phyloP scores from a whole-genome alignment of 225 moss, liverwort and hornwort genomes.

The Pseudoscleropodium purum region DNA sequence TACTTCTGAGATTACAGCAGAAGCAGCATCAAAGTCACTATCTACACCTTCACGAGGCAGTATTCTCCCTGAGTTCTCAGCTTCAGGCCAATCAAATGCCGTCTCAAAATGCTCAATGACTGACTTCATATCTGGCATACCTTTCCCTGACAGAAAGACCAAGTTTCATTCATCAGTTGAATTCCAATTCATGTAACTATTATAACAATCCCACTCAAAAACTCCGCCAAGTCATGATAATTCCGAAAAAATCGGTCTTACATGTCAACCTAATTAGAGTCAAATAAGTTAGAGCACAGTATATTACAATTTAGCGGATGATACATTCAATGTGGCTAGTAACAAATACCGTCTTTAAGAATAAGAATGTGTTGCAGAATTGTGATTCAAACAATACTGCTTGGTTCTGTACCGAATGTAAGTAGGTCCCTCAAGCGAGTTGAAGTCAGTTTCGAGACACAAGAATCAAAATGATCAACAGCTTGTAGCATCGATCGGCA shows the following conservation, averaged over 20 bases:
- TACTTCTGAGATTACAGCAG: constrained; percentile 41
- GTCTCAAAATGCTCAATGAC: constrained; percentile 66
- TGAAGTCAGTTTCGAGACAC: constrained; percentile 42
- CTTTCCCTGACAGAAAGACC: constrained; percentile 43
- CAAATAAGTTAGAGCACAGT: background rate
- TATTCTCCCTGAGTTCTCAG: constrained; percentile 83
- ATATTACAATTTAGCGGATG: background rate
- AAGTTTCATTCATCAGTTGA: background rate
- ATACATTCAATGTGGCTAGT: background rate
- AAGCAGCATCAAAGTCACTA: constrained; percentile 69
- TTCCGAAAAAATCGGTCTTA: background rate
- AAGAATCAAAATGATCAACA: constrained; percentile 45
- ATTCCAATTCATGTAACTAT: background rate
- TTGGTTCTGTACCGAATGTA: constrained; percentile 44
- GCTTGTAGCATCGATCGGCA: constrained; percentile 75
- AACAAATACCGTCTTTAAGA: background rate
- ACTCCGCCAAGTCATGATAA: background rate
- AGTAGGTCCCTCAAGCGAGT: constrained; percentile 53
- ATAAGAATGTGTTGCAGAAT: background rate
- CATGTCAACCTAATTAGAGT: background rate
- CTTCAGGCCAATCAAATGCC: constrained; percentile 84
- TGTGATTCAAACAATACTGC: background rate
- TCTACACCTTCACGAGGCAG: constrained; percentile 82
- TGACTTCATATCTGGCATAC: constrained; percentile 66
- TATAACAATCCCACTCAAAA: background rate